Evolutionary conservation across 169 alveolate genomes (phyloP).

Genomic region (Babesia ovata): DNA sequence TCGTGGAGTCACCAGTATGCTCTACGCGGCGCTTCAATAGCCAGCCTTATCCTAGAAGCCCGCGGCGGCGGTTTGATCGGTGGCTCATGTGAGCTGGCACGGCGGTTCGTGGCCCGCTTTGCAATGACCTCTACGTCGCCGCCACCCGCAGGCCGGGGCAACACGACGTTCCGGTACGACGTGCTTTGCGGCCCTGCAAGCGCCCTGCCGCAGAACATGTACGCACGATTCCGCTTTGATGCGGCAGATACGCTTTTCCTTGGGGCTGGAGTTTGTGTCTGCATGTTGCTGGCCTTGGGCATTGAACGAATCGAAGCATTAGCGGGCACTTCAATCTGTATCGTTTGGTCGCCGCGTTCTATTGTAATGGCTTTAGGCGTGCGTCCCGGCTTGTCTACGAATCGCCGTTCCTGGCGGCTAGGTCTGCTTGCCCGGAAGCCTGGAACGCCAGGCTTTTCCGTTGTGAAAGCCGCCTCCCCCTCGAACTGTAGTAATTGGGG

Average conservation of each 20-base stretch:
- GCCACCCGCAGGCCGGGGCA: conserved; percentile 14
- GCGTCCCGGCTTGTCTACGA: too few relatives aligned
- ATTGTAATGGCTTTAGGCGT: too few relatives aligned
- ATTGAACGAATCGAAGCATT: background rate
- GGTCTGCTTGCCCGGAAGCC: too few relatives aligned
- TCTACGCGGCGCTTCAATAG: conserved; percentile 4
- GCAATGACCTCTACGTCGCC: conserved; percentile 42
- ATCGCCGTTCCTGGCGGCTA: too few relatives aligned
- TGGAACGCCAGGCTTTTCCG: too few relatives aligned
- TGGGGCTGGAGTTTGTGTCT: background rate
- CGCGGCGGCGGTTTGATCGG: background rate
- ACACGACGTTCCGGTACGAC: background rate
- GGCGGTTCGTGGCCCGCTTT: background rate
- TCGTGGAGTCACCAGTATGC: background rate
- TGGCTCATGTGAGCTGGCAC: background rate
- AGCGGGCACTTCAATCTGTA: too few relatives aligned
- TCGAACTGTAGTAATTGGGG: too few relatives aligned
- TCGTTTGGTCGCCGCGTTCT: too few relatives aligned
- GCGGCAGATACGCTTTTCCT: background rate
- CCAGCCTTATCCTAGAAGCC: conserved; percentile 24
- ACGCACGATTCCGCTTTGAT: background rate
- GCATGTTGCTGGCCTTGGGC: background rate
- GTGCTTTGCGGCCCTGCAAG: background rate
- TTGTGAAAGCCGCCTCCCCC: too few relatives aligned
- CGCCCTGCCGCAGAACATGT: conserved; percentile 22